These are phyloP conservation scores for Zygosaccharomyces bisporus DNA, from an alignment of 805 yeast species.

Conservation along the genomic window DNA sequence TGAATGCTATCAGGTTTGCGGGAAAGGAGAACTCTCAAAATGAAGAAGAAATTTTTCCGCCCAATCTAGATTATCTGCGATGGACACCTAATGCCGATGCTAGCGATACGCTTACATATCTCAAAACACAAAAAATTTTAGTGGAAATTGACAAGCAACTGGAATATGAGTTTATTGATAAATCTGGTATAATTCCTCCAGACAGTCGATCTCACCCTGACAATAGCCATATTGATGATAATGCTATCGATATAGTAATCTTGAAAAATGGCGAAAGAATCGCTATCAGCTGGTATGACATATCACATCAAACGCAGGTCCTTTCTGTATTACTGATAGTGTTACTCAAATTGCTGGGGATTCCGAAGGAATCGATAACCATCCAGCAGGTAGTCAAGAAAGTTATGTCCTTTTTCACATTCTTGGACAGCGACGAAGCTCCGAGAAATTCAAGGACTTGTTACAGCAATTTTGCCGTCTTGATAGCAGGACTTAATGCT, in stretches of 20 bases:
- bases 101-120: conserved; percentile 27
- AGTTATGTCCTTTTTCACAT: conserved; percentile 34
- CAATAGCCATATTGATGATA: conserved; percentile 33
- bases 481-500: conserved; percentile 37
- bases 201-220: conserved; percentile 35
- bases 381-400: conserved; percentile 35
- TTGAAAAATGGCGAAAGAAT: conserved; percentile 28
- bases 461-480: conserved; percentile 37
- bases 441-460: conserved; percentile 37
- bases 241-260: conserved; percentile 35
- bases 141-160: conserved; percentile 35
- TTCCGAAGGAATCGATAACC: conserved; percentile 33
- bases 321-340: conserved; percentile 35
- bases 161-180: conserved; percentile 35
- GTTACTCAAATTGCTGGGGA: conserved; percentile 31
- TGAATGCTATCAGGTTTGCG: conserved; percentile 27
- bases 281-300: conserved; percentile 39
- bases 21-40: conserved; percentile 24
- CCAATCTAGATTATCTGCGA: conserved; percentile 29
- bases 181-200: conserved; percentile 35
- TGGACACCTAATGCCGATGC: conserved; percentile 27
- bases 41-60: conserved; percentile 23
- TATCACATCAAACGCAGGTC: conserved; percentile 38
- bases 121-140: conserved; percentile 34
- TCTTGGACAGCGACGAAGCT: conserved; percentile 35